Conservation (phyloP, 306 rosid genomes). For the Begonia peltatifolia region DNA sequence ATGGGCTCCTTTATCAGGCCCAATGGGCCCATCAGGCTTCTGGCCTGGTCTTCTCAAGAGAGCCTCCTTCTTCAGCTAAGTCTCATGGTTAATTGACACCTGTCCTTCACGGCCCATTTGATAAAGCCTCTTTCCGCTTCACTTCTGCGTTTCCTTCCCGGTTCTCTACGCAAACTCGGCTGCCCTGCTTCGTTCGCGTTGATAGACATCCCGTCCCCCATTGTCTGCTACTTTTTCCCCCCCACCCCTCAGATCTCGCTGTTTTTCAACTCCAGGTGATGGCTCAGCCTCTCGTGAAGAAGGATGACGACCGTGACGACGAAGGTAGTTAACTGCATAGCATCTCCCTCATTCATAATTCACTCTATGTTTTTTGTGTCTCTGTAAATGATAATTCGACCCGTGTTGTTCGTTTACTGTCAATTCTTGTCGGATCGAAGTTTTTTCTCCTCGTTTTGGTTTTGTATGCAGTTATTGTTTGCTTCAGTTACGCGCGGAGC, state of each 20-base stretch:
- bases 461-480: slow-evolving; percentile 3
- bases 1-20: too few species aligned
- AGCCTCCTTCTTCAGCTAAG: too few species aligned
- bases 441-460: neutral
- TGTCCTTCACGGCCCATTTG: too few species aligned
- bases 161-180: neutral
- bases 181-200: too few species aligned
- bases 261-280: neutral
- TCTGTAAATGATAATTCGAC: slow-evolving; percentile 11
- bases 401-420: slow-evolving; percentile 2
- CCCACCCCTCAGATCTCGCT: slow-evolving; percentile 3
- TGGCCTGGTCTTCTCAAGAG: too few species aligned
- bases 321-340: slow-evolving; percentile 41
- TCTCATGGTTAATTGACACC: too few species aligned
- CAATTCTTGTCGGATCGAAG: too few species aligned
- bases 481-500: too few species aligned
- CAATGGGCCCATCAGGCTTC: too few species aligned
- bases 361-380: neutral
- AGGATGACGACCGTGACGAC: slow-evolving; percentile 26
- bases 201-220: neutral
- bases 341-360: slow-evolving; percentile 1
- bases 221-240: neutral
- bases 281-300: slow-evolving; percentile 15
- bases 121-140: too few species aligned
- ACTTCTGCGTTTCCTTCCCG: neutral